These are phyloP conservation scores for Alternaria rosae DNA, from an alignment of 2,329 filamentous ascomycete genomes.

Conservation along the genomic window DNA sequence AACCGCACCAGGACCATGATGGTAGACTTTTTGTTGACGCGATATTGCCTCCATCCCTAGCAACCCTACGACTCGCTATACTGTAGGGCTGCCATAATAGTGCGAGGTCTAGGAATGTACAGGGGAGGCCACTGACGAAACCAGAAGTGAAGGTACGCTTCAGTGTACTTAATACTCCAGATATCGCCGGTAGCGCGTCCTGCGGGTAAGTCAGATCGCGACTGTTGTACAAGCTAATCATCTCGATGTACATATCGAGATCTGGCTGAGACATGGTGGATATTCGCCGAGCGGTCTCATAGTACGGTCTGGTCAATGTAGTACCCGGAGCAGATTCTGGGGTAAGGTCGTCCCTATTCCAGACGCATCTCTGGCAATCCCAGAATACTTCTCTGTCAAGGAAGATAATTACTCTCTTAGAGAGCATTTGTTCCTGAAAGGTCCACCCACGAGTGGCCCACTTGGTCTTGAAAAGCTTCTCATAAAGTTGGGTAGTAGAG, in stretches of 20 bases:
- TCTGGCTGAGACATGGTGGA: background rate
- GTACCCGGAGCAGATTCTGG: background rate
- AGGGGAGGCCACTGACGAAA: background rate
- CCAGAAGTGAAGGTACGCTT: background rate
- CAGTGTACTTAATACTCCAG: background rate
- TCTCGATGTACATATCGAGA: background rate
- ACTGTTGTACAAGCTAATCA: background rate
- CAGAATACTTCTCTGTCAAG: background rate
- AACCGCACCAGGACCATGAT: background rate
- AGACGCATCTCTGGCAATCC: background rate
- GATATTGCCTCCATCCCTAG: background rate
- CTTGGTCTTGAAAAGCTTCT: background rate
- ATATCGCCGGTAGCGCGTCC: background rate
- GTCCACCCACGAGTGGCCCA: background rate
- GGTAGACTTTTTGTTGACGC: background rate
- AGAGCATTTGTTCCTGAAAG: background rate
- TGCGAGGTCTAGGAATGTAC: background rate
- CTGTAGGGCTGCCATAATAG: background rate
- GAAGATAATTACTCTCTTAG: background rate
- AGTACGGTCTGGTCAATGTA: background rate
- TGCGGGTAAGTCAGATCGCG: background rate
- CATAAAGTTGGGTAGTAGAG: background rate
- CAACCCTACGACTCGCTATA: background rate
- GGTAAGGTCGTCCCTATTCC: background rate
- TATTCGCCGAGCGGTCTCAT: background rate